These are phyloP conservation scores for Allomyces macrogynus DNA, from an alignment of 192 early-diverging fungal species.

Conservation along the genomic window DNA sequence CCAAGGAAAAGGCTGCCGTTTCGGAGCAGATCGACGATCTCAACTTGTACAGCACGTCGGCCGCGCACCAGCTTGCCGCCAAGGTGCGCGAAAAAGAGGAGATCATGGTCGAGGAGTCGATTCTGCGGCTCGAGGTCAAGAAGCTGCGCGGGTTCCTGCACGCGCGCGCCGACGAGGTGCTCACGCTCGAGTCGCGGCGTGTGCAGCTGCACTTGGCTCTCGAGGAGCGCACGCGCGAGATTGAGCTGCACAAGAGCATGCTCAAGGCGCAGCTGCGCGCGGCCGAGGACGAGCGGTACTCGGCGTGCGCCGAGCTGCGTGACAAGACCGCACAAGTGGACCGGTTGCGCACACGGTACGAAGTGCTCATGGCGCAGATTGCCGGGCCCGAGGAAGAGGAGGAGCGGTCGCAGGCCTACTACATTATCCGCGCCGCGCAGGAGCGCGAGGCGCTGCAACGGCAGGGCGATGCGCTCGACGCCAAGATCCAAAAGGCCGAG, in stretches of 20 bases:
- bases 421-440: constrained; percentile 38
- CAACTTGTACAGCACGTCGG: constrained; percentile 35
- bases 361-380: constrained; percentile 41
- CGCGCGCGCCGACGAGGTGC: constrained; percentile 19
- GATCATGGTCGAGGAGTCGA: constrained; percentile 36
- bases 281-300: constrained; percentile 31
- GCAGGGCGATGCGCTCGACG: constrained; percentile 37
- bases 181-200: constrained; percentile 27
- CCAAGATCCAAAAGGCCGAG: constrained; percentile 33
- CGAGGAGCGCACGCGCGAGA: constrained; percentile 37
- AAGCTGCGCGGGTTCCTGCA: constrained; percentile 29
- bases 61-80: constrained; percentile 24
- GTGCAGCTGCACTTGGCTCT: constrained; percentile 29
- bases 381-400: constrained; percentile 17
- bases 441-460: constrained; percentile 32
- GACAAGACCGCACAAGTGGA: constrained; percentile 35
- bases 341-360: constrained; percentile 31
- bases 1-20: constrained; percentile 21
- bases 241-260: constrained; percentile 36
- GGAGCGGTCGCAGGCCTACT: constrained; percentile 35
- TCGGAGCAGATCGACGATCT: constrained; percentile 27
- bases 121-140: constrained; percentile 31
- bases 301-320: constrained; percentile 29
- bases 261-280: constrained; percentile 26
- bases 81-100: constrained; percentile 37